Percentiles rank a stretch among this genome's conserved stretches.
Conservation (phyloP, 306 rosid species). For the Glycyrrhiza uralensis region DNA sequence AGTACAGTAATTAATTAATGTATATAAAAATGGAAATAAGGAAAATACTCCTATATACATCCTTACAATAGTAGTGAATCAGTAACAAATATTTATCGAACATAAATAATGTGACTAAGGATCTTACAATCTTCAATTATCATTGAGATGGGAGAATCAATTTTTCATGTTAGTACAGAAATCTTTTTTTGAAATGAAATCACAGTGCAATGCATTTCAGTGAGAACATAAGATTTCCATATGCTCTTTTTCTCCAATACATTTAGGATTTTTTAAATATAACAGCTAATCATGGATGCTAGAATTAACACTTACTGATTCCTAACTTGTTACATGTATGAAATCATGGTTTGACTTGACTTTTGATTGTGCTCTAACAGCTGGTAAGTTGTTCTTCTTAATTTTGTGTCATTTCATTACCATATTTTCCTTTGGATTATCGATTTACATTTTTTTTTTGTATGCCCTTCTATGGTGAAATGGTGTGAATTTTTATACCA, state of each 20-base stretch:
- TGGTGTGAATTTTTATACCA: background rate
- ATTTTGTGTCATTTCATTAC: background rate
- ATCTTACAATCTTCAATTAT: no score
- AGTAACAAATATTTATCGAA: no score
- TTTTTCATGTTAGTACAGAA: no score
- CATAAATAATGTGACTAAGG: no score
- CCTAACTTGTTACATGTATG: background rate
- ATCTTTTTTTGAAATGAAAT: background rate
- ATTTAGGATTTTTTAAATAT: background rate
- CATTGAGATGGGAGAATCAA: no score
- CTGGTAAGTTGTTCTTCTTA: background rate
- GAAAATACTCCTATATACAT: no score
- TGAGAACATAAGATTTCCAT: background rate
- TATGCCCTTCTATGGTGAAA: background rate
- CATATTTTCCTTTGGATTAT: background rate
- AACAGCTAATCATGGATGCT: background rate
- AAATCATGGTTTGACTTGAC: background rate
- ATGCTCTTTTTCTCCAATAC: background rate
- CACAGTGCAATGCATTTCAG: background rate
- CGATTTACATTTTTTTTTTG: background rate
- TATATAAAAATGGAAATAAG: no score
- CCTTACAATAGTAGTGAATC: no score
- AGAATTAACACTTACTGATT: background rate
- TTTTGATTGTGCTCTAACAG: background rate
- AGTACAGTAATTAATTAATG: no score